Base-by-base conservation (phyloP, 345 rosid species). In the Isatis tinctoria region DNA sequence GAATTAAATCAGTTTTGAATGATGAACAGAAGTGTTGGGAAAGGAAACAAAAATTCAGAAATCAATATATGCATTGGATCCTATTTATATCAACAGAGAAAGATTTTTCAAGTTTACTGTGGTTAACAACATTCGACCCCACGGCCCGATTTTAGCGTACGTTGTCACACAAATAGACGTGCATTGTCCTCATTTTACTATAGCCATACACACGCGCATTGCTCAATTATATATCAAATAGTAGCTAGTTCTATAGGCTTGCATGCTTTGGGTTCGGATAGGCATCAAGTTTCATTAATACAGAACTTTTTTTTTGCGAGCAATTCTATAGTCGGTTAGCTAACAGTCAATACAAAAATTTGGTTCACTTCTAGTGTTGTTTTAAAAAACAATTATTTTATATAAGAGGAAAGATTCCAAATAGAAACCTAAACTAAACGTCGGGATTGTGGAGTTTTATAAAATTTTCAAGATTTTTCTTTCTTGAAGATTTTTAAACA, bases 61-160 rank as follows among this genome's bases (percentile, higher is more conserved):
- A 65, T 45, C 3, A 47, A 39, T 17, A 39, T 17, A 74, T 65
- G 48, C 79, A 76, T 76, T 54, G 79, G 75, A 76, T 76, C 64
- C 79, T 13, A 61, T 9, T 69, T 49, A 69, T 45, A 35, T 76
- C 75, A 61, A 33, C 58, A 43, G n/a, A 6, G 10, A 49, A 53
- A 22, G 6, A 28, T 37, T 16, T 51, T 36, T 48, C 67, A 16
- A 69, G 39, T 32, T 20, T 60, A 69, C 44, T 69, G 74, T 75
- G 69, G 74, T 41, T 61, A 16, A 62, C 35, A 51, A 43, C 13
- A 5, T 22, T 47, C 65, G 79, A 68, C 79, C 70, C 74, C 70
- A 76, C 70, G 56, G 27, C n/a, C 70, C 69, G 69, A 62, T 52
- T 69, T 52, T 69, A 28, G 30, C 65, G 70, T 75, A 69, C 74